phyloP scores from a whole-genome alignment of 257 asterid species.

The Anisodus acutangulus region DNA sequence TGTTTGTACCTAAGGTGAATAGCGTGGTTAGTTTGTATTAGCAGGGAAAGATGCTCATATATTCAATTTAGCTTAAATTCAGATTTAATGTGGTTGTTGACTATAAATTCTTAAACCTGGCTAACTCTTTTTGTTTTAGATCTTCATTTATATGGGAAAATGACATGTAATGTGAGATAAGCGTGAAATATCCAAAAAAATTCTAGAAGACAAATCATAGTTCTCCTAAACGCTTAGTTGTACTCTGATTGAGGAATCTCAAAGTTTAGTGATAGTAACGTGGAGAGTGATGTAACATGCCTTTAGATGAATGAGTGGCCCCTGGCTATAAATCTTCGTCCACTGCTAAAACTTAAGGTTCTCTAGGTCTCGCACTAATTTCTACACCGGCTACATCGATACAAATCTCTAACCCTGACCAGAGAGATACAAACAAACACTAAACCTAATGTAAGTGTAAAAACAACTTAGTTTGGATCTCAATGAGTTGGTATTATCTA shows the following conservation, averaged over 20 bases:
- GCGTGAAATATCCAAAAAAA: neutral
- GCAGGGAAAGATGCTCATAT: neutral
- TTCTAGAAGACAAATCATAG: neutral
- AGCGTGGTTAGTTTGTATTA: neutral
- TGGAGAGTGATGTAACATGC: neutral
- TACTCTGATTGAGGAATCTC: neutral
- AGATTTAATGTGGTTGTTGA: constrained; percentile 11
- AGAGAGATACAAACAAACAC: neutral
- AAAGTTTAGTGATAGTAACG: neutral
- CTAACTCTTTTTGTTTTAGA: constrained; percentile 12
- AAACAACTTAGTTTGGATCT: neutral
- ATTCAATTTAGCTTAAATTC: neutral
- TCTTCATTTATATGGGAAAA: neutral
- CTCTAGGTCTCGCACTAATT: neutral
- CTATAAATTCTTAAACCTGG: neutral
- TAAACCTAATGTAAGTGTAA: constrained; percentile 16
- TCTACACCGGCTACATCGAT: neutral
- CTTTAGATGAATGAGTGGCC: neutral
- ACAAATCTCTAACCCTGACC: neutral
- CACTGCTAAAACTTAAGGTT: neutral
- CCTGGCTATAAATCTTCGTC: neutral
- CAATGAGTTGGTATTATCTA: neutral
- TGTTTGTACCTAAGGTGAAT: neutral
- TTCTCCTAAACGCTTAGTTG: no score
- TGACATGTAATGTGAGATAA: constrained; percentile 11